Evolutionary conservation across 768 basidiomycete species (phyloP).

Genomic region (Serpula lacrymans): DNA sequence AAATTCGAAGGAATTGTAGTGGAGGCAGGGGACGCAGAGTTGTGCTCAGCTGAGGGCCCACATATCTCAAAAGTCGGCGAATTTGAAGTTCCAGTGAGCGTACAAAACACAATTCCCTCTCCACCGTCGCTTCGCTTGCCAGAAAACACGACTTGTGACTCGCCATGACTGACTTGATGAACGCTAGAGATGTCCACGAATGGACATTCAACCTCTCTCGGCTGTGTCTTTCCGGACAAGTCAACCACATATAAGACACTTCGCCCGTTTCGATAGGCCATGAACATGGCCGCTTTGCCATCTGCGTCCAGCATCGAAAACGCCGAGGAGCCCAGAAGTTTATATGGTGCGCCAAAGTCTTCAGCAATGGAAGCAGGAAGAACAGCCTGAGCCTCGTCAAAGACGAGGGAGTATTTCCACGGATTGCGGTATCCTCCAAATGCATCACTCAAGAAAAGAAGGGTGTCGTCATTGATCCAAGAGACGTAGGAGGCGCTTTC

Average conservation of each 20-base stretch:
- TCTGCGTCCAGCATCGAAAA: constrained; percentile 20
- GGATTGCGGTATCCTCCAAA: constrained; percentile 57
- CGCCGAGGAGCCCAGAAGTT: constrained; percentile 15
- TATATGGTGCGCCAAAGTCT: constrained; percentile 22
- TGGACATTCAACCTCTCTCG: not conserved
- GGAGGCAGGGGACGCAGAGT: constrained; percentile 15
- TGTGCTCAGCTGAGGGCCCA: not conserved
- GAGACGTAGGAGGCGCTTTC: constrained; percentile 46
- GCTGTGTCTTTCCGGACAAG: constrained; percentile 8
- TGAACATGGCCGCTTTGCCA: constrained; percentile 24
- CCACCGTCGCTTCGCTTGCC: constrained; percentile 5
- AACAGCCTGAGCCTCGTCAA: constrained; percentile 21
- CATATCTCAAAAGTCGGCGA: constrained; percentile 5
- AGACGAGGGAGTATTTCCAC: constrained; percentile 3
- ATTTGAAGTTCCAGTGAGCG: constrained; percentile 4
- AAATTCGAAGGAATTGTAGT: constrained; percentile 4
- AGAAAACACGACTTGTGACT: not conserved
- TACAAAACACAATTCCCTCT: constrained; percentile 3
- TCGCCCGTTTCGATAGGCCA: constrained; percentile 25
- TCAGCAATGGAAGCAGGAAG: constrained; percentile 9
- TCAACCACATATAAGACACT: constrained; percentile 31
- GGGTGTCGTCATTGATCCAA: constrained; percentile 48
- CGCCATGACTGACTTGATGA: not conserved
- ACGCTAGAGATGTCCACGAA: not conserved
- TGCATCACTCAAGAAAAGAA: constrained; percentile 58